Conservation (phyloP, 352 stramenopile species). For the Phytopythium sindhum region DNA sequence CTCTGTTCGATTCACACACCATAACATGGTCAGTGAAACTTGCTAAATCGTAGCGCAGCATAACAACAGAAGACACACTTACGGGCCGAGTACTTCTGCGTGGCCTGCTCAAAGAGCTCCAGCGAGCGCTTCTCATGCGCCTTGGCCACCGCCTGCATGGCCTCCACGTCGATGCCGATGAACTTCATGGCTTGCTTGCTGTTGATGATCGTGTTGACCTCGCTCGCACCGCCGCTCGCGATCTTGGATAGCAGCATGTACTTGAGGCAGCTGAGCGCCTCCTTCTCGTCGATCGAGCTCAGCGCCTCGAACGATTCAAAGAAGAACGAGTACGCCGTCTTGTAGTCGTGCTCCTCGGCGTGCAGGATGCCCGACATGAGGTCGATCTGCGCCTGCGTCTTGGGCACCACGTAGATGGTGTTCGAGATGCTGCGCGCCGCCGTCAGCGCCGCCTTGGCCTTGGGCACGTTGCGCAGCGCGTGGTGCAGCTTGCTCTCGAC, state of each 20-base stretch:
- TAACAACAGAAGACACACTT: slow-evolving; percentile 15
- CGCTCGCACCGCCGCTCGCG: slow-evolving; percentile 86
- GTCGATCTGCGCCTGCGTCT: slow-evolving; percentile 94
- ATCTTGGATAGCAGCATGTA: slow-evolving; percentile 99
- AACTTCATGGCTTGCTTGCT: slow-evolving; percentile 98
- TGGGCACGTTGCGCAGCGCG: slow-evolving; percentile 96
- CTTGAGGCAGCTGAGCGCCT: slow-evolving; percentile 91
- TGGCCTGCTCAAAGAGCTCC: slow-evolving; percentile 80
- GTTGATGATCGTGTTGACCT: slow-evolving; percentile 95
- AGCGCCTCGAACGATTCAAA: slow-evolving; percentile 97
- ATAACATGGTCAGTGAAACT: not conserved
- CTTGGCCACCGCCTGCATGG: slow-evolving; percentile 94
- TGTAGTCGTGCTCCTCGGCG: slow-evolving; percentile 98
- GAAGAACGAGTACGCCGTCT: slow-evolving; percentile 99
- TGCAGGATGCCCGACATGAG: slow-evolving; percentile 97
- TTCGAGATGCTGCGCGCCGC: slow-evolving; percentile 97
- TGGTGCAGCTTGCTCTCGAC: slow-evolving; percentile 98
- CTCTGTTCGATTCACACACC: slow-evolving; percentile 34
- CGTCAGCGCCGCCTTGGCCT: slow-evolving; percentile 95
- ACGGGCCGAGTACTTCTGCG: slow-evolving; percentile 87
- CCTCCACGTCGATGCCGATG: slow-evolving; percentile 93
- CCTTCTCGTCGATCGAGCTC: slow-evolving; percentile 86
- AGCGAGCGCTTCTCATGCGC: slow-evolving; percentile 94
- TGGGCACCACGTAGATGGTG: slow-evolving; percentile 96
- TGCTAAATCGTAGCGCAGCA: not conserved